Evolutionary conservation across 768 basidiomycete genomes (phyloP), one percentile per base, ranked within the genome.

Genomic region (Leccinum truebloodii): DNA sequence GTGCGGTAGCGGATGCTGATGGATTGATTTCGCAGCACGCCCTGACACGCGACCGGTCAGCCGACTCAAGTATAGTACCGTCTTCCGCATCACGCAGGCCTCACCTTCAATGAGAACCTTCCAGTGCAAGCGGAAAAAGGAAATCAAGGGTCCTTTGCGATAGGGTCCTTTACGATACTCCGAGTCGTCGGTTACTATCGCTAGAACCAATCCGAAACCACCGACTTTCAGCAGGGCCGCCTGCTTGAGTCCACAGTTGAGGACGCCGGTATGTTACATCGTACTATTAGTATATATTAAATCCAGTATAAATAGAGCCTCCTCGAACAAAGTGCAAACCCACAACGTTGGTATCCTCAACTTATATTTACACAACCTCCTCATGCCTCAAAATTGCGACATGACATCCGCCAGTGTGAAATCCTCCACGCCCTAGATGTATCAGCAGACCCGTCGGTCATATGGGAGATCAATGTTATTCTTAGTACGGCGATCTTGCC

Each of bases 351-450:
- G 48, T 49, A 0, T 22, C 48, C 48, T 51, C 6, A n/a, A 30
- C 7, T 35, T 48, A 56, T 59, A 32, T 49, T 55, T 34, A 22
- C 13, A 48, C 1, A 4, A 28, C 35, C 37, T 32, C 62, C 37
- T 58, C 18, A 22, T 18, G 39, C n/a, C 26, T 37, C 46, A 16
- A 64, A 24, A 16, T 48, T 32, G 30, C 8, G 8, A 9, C 8
- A 30, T 9, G 30, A 30, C 24, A 39, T 41, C 48, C 32, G 16
- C 20, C 30, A 14, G 28, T 62, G 51, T 35, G 60, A 59, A 64
- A 26, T n/a, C 14, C 30, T 60, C 54, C 54, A 51, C 9, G 28
- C 35, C 37, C 20, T 24, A 26, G 24, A 51, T 18, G 4, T 51
- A 18, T 51, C 18, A 49, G 48, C 48, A 49, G 48, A 49, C 48